Evolutionary conservation across 169 alveolate genomes (phyloP), one percentile per base, ranked within the genome.

Genomic region (Theileria luwenshuni): DNA sequence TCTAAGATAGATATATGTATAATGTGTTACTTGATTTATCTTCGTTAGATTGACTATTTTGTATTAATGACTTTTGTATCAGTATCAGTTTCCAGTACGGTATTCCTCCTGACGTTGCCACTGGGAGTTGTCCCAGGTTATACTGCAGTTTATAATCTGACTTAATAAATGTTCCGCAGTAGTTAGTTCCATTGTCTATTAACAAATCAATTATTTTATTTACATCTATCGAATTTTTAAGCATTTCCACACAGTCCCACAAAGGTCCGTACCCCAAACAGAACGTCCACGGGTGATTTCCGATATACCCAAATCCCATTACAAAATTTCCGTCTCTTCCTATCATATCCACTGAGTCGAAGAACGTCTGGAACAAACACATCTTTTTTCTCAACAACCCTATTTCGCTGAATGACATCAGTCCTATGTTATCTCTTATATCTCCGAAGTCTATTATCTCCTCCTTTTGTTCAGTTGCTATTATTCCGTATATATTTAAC

Each of bases 301-400:
- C 95, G 0, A 83, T 84, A 69, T 92, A 92, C 25, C 95, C 95
- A 47, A 90, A 92, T 13, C 95, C 95, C 45, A 92, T 49, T 17
- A 81, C 68, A 64, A 92, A 92, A 77, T 92, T 92, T 15, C 95
- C 95, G 74, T 92, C 95, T 54, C 95, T 68, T 21, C 93, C 95
- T 21, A 92, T 84, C 25, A 91, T 75, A 63, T 92, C 95, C 8
- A 92, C 72, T 25, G 94, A 84, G 68, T 92, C 95, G 68, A 68
- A 84, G 69, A 71, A 79, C 49, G 73, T 63, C 63, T 80, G 63
- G 84, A 47, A 51, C 70, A 91, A 45, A 73, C 89, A 38, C 85
- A 76, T 67, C 65, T 84, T 69, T 69, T 76, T 51, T 23, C 84
- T 64, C 69, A 89, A 42, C 35, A 71, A 69, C 58, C 83, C 87